A percentile compares a stretch with the other conserved stretches of the same genome.
Conservation (phyloP, 352 stramenopile species). For the Globisporangium rhizosaccharum region DNA sequence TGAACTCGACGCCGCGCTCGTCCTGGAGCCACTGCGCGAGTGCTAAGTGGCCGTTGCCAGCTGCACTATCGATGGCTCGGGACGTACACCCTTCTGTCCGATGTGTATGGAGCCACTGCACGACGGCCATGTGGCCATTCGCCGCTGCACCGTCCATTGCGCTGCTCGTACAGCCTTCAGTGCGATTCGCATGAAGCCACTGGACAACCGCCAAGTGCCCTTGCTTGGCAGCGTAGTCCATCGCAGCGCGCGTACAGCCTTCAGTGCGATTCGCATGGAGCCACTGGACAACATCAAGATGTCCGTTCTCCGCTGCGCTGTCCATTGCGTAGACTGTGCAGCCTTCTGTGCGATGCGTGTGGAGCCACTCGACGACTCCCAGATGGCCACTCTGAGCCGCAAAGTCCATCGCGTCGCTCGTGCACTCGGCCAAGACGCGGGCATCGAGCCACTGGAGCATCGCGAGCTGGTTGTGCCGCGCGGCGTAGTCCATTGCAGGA, state of each 20-base stretch:
- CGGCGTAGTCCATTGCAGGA: conserved; percentile 10
- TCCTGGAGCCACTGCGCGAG: conserved; percentile 7
- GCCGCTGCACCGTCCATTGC: conserved; percentile 7
- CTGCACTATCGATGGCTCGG: conserved; percentile 3
- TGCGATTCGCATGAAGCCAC: conserved; percentile 13
- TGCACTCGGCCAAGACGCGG: conserved; percentile 8
- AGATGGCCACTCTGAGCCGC: conserved; percentile 33
- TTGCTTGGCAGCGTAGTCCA: conserved; percentile 5
- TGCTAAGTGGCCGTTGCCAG: neutral
- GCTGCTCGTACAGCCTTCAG: conserved; percentile 6
- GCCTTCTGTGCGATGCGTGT: conserved; percentile 27
- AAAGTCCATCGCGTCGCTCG: conserved; percentile 12
- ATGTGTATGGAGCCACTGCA: conserved; percentile 7
- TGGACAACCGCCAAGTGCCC: conserved; percentile 9
- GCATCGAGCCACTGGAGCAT: conserved; percentile 7
- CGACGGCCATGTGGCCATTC: conserved; percentile 1
- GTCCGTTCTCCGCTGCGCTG: conserved; percentile 25
- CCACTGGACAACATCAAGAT: conserved; percentile 48
- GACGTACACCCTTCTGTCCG: conserved; percentile 6
- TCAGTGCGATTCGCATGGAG: conserved; percentile 33
- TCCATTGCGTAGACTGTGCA: conserved; percentile 10
- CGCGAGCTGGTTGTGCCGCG: conserved; percentile 6
- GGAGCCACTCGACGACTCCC: conserved; percentile 51
- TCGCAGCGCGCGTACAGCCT: conserved; percentile 4
- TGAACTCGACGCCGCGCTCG: conserved; percentile 3